Evolutionary conservation across 2,329 filamentous ascomycete genomes (phyloP).

Genomic region (Xylariaceae sp.): DNA sequence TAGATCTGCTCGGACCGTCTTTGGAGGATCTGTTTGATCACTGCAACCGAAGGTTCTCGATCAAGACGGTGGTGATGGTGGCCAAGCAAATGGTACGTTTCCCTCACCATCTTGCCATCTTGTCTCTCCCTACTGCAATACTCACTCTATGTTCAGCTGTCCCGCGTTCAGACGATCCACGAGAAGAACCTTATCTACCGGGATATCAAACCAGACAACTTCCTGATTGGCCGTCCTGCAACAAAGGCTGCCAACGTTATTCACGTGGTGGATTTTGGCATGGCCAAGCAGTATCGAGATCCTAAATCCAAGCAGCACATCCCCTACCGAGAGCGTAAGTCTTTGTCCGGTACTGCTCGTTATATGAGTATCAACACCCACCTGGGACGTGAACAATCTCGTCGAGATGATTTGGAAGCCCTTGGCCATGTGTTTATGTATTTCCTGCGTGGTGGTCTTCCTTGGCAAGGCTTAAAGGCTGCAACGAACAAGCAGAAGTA

Average conservation of each 20-base stretch:
- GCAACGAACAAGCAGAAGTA: constrained; percentile 95
- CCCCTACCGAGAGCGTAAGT: constrained; percentile 95
- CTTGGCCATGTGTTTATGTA: constrained; percentile 79
- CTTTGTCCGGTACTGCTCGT: constrained; percentile 91
- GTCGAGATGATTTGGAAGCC: constrained; percentile 94
- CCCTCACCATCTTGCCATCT: not conserved
- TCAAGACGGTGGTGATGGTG: constrained; percentile 99
- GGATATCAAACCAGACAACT: constrained; percentile 99
- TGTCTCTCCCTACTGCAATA: not conserved
- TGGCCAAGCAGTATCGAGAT: constrained; percentile 99
- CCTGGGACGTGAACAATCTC: constrained; percentile 92
- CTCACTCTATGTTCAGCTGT: constrained; percentile 64
- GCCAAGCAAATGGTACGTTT: constrained; percentile 91
- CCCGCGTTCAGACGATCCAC: constrained; percentile 90
- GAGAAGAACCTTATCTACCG: constrained; percentile 99
- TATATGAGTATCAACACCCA: constrained; percentile 99
- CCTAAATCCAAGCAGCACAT: constrained; percentile 99
- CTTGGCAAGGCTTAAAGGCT: constrained; percentile 77
- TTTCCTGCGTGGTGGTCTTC: constrained; percentile 73
- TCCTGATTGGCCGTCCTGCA: constrained; percentile 90
- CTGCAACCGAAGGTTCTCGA: constrained; percentile 91
- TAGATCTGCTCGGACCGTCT: constrained; percentile 92
- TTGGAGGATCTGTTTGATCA: constrained; percentile 97
- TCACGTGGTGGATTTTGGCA: constrained; percentile 98
- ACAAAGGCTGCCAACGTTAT: constrained; percentile 98